Base-by-base conservation (phyloP, 495 filamentous ascomycete species). In the Lasiosphaeria ovina region DNA sequence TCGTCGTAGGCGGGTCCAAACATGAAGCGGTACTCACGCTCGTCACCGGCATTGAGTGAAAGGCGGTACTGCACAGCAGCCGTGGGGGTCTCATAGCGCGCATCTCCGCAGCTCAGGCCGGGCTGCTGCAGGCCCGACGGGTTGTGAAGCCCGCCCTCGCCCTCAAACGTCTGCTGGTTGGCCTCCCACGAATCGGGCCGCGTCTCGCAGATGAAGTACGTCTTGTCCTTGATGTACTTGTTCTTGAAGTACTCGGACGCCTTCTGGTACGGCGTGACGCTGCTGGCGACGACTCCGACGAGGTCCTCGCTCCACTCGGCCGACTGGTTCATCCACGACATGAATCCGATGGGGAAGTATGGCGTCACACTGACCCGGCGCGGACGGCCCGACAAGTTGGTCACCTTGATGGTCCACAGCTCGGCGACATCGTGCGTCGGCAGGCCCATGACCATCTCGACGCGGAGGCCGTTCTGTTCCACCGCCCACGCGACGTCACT, bases 241-340 rank as follows among this genome's bases (percentile, higher is more conserved):
- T 80, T 82, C 73, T 82, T 83, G 72, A 79, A 81, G 66, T 81
- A 83, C 51, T 84, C 81, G 55, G 72, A 62, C 6, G 79, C 78
- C 65, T 81, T 83, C 57, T 84, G 81, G 68, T 84, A 84, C 4
- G 80, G 81, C 9, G 81, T 83, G 55, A 81, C 73, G 57, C 76
- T 76, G 71, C 69, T 81, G 50, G 71, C 77, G 35, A 84, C 70
- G 9, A 84, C 63, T 42, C 77, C 81, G 35, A 74, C 69, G 14
- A 84, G 68, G 24, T 82, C 75, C 16, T 62, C 10, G 40, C 76
- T 70, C 72, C 76, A 83, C 58, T 81, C 77, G 51, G 77, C 81
- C 35, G 77, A 78, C 64, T 84, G 81, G 69, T 82, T 83, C 81
- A 84, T 84, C 81, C 81, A 84, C 38, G 81, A 83, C 79, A 82